Evolutionary conservation across 164 flowering plant species (phyloP), one percentile per base, ranked within the genome.

Genomic region (grape (Vitis vinifera)): DNA sequence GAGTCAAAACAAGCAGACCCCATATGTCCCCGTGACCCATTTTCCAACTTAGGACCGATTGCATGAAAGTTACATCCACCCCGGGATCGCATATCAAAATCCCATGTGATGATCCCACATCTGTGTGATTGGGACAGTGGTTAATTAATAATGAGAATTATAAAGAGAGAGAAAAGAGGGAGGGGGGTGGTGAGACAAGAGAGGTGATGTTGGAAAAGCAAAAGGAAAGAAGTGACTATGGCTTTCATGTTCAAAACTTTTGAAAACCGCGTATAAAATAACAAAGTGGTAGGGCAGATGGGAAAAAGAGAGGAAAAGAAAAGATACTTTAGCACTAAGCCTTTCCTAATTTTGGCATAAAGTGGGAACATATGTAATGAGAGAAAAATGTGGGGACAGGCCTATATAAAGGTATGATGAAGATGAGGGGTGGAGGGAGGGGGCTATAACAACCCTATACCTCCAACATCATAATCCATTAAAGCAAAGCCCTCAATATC

Each of bases 121-220:
- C 44, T 37, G 44, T 37, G 44, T 37, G 44, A 37, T 37, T 37
- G 44, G 44, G 44, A 37, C 44, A 37, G 44, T 37, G 44, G 6
- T 37, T 2, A 8, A 37, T 37, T 3, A 70, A 16, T 55, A 69
- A 60, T 69, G 64, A 64, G 55, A 60, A 73, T 65, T 47, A 55
- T 29, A n/a, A 15, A 66, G 8, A 51, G 57, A 11, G 8, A 23
- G 23, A 4, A 37, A 37, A 37, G 44, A 37, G 19, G 16, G 50
- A 12, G 23, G 23, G 59, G 30, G 51, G 27, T 23, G 27, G 27
- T 23, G 12, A 52, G 60, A 50, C 68, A 29, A 13, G 15, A 30
- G 71, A 73, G 68, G 19, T 68, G 76, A 73, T 47, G 62, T 48
- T 52, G 55, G 69, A 61, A 72, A 72, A 66, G 69, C 31, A 57